These are phyloP conservation scores for Amesomyces nigricolor DNA, from an alignment of 2,329 filamentous ascomycete genomes.

Conservation along the genomic window DNA sequence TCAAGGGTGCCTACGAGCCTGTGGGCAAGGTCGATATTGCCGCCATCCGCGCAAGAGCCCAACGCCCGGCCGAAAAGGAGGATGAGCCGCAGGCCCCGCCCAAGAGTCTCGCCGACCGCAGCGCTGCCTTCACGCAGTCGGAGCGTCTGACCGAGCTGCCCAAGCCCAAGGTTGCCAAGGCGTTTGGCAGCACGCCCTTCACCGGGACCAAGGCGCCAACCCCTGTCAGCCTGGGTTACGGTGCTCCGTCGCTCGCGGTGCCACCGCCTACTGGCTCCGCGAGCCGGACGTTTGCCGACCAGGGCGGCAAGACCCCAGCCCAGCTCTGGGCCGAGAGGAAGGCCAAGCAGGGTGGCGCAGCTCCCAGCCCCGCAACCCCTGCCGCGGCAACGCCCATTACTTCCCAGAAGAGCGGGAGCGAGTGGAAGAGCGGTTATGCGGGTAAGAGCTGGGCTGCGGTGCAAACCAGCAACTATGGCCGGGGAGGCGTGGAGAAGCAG, in stretches of 20 bases:
- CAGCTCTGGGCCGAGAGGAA: conserved; percentile 98
- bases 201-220: conserved; percentile 84
- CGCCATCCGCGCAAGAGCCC: conserved; percentile 79
- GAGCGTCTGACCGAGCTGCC: conserved; percentile 82
- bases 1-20: conserved; percentile 92
- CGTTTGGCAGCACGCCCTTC: conserved; percentile 69
- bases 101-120: conserved; percentile 68
- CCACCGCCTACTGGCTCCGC: conserved; percentile 68
- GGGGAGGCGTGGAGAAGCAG: conserved; percentile 55
- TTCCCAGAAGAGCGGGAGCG: conserved; percentile 66
- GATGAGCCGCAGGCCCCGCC: conserved; percentile 34
- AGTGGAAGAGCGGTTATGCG: conserved; percentile 87
- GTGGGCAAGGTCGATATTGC: conserved; percentile 96
- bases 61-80: conserved; percentile 49
- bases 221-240: conserved; percentile 62
- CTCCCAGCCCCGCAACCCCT: conserved; percentile 41
- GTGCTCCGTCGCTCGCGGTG: conserved; percentile 53
- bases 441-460: conserved; percentile 90
- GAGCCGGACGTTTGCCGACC: conserved; percentile 88
- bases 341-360: conserved; percentile 63
- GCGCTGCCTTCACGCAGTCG: conserved; percentile 65
- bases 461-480: conserved; percentile 65
- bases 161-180: conserved; percentile 92
- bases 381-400: conserved; percentile 49
- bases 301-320: conserved; percentile 92